Conservation (phyloP, 1,139 yeast genomes). For the Taphrina wiesneri region DNA sequence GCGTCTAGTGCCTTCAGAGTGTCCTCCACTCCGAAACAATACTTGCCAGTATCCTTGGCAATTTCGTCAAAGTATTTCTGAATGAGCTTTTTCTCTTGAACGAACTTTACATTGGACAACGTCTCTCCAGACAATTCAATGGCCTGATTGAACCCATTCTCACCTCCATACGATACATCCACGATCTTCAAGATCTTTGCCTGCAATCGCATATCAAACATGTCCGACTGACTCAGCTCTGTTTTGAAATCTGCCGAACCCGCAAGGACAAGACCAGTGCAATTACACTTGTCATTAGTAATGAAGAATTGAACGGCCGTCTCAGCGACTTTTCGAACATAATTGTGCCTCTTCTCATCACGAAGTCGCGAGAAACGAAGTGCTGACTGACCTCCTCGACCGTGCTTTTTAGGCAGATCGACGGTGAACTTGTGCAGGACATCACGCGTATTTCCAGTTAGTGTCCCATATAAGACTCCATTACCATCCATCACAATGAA, state of each 20-base stretch:
- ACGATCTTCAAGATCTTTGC: conserved; percentile 88
- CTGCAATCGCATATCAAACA: conserved; percentile 85
- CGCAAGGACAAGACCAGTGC: conserved; percentile 89
- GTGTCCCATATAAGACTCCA: conserved; percentile 94
- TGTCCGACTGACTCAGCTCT: conserved; percentile 86
- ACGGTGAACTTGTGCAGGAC: conserved; percentile 94
- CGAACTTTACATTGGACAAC: conserved; percentile 91
- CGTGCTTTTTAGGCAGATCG: conserved; percentile 98
- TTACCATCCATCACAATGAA: conserved; percentile 99
- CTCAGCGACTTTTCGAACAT: conserved; percentile 96
- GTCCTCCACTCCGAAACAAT: conserved; percentile 93
- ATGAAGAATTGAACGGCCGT: conserved; percentile 96
- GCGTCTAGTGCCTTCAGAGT: conserved; percentile 92
- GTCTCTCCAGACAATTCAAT: conserved; percentile 97
- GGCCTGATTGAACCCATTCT: conserved; percentile 98
- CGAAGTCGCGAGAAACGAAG: conserved; percentile 97
- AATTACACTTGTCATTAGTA: conserved; percentile 87
- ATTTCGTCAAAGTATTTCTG: conserved; percentile 92
- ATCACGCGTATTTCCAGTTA: conserved; percentile 95
- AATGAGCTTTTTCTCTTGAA: conserved; percentile 95
- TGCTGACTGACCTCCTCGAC: conserved; percentile 99
- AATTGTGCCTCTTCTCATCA: conserved; percentile 98
- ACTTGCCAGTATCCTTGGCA: conserved; percentile 93
- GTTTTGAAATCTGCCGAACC: conserved; percentile 99
- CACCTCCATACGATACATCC: conserved; percentile 98